Base-by-base conservation (phyloP, 2,329 filamentous ascomycete species). In the Botryosphaeria agaves region DNA sequence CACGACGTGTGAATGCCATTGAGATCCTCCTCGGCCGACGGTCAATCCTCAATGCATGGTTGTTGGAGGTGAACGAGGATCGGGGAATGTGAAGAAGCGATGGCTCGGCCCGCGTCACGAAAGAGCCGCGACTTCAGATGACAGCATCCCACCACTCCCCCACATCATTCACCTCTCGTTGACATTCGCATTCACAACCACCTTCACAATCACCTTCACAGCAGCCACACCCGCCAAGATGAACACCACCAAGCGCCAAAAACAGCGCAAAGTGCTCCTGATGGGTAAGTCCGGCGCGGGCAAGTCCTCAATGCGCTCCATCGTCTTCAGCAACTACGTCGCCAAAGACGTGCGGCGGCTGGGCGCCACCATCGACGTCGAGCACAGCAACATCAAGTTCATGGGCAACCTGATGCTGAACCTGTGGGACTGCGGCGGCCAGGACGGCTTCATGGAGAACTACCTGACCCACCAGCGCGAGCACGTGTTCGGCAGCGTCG, bases 251-350 rank as follows among this genome's bases (percentile, higher is more conserved):
- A 62, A 60, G 47, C 55, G 61, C 31, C 59, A 62, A 44, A 64
- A 64, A 52, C 59, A 63, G 53, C 59, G 61, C 47, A 65, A 65
- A 45, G 60, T 65, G 45, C 48, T 65, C 45, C 49, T 65, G 26
- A 64, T 64, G 89, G 89, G 89, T 43, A 94, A 94, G 62, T 92
- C 82, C 38, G 89, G 89, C 32, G 93, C 87, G 0, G 89, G 89
- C 32, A 98, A 98, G 59, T 94, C 85, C 25, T 94, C 84, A 33
- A 98, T 98, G 89, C 72, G 89, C 39, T 89, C 80, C 48, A 95
- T 98, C 49, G 94, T 98, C 52, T 98, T 98, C 59, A 93, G 82
- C 63, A 95, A 95, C 57, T 95, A 94, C 53, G 85, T 95, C 40
- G 89, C 89, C 33, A 84, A 91, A 49, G 89, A 98, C 54, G 93